Evolutionary conservation across 257 asterid genomes (phyloP), one percentile per base, ranked within the genome.

Genomic region (Rhazya stricta): DNA sequence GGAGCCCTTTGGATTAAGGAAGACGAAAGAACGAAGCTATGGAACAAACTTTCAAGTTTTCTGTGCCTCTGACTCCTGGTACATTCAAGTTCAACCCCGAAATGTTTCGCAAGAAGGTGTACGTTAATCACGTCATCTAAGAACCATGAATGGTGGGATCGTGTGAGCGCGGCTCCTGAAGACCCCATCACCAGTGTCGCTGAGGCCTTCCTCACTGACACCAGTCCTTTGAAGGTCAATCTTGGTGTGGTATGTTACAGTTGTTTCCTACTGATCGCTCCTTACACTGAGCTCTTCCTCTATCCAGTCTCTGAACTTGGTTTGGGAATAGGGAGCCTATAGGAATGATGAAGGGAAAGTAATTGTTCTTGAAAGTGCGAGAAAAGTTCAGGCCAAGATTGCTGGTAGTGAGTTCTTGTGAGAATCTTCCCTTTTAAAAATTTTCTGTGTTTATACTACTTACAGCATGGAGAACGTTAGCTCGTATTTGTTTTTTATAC

Each of bases 101-200:
- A 34, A 19, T 3, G 18, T 66, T n/a, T 61, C 18, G 34, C 67
- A 34, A 30, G 41, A 9, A 30, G 30, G 50, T 36, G 5, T 36
- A 16, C 18, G 27, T 63, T 21, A 63, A 37, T 32, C 45, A 19
- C 45, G 21, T 4, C 7, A 19, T 2, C 48, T 7, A 66, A 66
- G 50, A 66, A 66, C 3, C 16, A 37, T 39, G 50, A 66, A 37
- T 37, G 50, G 71, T 66, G 71, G 71, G 71, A 37, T 66, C 50
- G 71, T 37, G 71, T 66, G 50, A 66, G 18, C 12, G 96, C 96
- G 32, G 99, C 99, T 68, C 82, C 98, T 5, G 91, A 91, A 81
- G 99, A 95, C 81, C 99, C 99, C 65, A 95, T 95, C 80, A 93
- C 90, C 72, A 96, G 97, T 43, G 98, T 92, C 39, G 89, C 94